Evolutionary conservation across 176 grass and related monocot genomes (phyloP).

Genomic region (Triticum urartu): DNA sequence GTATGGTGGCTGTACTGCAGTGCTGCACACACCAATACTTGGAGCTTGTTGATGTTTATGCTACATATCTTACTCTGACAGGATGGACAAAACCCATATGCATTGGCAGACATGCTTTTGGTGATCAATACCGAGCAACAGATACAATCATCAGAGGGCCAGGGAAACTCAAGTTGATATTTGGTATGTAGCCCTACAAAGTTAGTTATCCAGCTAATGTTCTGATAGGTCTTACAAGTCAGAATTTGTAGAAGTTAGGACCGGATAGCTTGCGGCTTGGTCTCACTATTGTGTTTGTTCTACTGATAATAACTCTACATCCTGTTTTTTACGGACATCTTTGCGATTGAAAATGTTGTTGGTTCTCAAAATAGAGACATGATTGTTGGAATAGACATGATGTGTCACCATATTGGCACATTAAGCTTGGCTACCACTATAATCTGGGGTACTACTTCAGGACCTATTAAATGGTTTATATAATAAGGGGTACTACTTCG

Average conservation of each 20-base stretch:
- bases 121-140: constrained; percentile 82
- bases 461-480: neutral
- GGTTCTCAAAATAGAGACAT: neutral
- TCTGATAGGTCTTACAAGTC: constrained; percentile 15
- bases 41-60: neutral
- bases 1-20: constrained; percentile 29
- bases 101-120: constrained; percentile 83
- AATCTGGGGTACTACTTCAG: neutral
- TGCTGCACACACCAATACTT: constrained; percentile 11
- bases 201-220: neutral
- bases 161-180: constrained; percentile 79
- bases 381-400: neutral
- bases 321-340: neutral
- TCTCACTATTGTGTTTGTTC: neutral
- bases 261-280: neutral
- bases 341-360: neutral
- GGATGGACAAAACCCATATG: constrained; percentile 79
- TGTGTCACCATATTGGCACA: neutral
- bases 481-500: neutral
- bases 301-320: neutral
- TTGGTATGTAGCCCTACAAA: constrained; percentile 48
- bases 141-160: constrained; percentile 68
- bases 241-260: neutral
- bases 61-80: constrained; percentile 25
- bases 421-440: neutral